phyloP scores from a whole-genome alignment of 768 basidiomycete species.

The Mycena galericulata region DNA sequence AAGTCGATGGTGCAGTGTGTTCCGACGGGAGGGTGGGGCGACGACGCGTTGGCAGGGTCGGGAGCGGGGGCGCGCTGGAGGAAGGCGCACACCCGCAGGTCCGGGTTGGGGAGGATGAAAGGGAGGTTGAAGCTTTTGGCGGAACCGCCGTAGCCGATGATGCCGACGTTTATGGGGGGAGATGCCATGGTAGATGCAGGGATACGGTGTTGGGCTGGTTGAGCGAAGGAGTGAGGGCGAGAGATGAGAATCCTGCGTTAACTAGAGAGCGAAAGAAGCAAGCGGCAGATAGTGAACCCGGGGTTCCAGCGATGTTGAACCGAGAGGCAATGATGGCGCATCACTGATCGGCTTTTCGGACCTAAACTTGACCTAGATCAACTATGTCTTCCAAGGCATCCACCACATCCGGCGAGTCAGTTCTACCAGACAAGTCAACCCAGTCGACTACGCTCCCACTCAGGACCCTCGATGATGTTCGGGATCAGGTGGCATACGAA shows the following conservation, averaged over 20 bases:
- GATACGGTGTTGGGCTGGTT: conserved; percentile 15
- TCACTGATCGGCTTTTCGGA: too few species aligned
- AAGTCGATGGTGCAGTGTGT: conserved; percentile 25
- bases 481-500: conserved; percentile 63
- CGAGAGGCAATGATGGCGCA: too few species aligned
- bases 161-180: conserved; percentile 22
- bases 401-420: conserved; percentile 12
- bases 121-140: conserved; percentile 24
- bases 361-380: too few species aligned
- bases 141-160: conserved; percentile 22
- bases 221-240: conserved; percentile 21
- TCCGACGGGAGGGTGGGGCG: conserved; percentile 14
- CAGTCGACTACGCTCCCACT: conserved; percentile 27
- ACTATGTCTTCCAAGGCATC: too few species aligned
- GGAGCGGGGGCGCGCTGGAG: conserved; percentile 23
- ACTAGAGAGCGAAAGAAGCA: conserved; percentile 19
- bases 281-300: too few species aligned
- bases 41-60: conserved; percentile 20
- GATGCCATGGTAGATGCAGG: conserved; percentile 16
- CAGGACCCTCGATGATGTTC: conserved; percentile 62
- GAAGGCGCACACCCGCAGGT: conserved; percentile 23
- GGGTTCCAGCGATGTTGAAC: too few species aligned
- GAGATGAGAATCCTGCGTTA: conserved; percentile 20
- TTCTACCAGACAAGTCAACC: conserved; percentile 15
- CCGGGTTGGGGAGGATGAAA: conserved; percentile 25